Evolutionary conservation across 768 basidiomycete genomes (phyloP).

Genomic region (Hemileccinum rubropunctum): DNA sequence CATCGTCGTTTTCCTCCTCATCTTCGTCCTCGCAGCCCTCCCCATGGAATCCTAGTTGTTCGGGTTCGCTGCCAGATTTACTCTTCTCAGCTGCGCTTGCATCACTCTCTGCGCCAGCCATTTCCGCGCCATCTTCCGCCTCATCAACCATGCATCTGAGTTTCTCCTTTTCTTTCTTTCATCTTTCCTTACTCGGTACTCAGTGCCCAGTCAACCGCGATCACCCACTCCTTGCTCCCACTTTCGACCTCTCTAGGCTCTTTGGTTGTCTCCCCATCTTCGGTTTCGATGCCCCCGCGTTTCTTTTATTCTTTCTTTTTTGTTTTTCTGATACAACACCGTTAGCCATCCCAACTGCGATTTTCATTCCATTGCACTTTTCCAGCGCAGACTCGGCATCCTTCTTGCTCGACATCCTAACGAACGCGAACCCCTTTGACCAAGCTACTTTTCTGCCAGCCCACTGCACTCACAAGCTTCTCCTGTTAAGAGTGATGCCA

Average conservation of each 20-base stretch:
- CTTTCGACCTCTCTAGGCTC: constrained; percentile 34
- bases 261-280: constrained; percentile 37
- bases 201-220: constrained; percentile 96
- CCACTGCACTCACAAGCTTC: constrained; percentile 75
- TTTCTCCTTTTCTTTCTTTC: constrained; percentile 76
- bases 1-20: constrained; percentile 27
- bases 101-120: too few species aligned
- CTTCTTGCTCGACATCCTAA: constrained; percentile 86
- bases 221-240: constrained; percentile 52
- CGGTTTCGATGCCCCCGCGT: constrained; percentile 28
- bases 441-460: constrained; percentile 70
- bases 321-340: constrained; percentile 58
- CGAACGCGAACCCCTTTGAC: constrained; percentile 87
- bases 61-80: constrained; percentile 39
- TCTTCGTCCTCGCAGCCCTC: constrained; percentile 28
- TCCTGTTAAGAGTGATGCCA: constrained; percentile 62
- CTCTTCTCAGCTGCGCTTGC: constrained; percentile 24
- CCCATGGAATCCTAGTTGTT: constrained; percentile 45
- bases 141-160: constrained; percentile 31
- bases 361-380: constrained; percentile 71
- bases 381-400: constrained; percentile 83
- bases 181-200: constrained; percentile 93
- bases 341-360: constrained; percentile 62
- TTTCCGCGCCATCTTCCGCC: constrained; percentile 34
- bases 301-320: constrained; percentile 65